These are phyloP conservation scores for Curvularia hawaiiensis DNA, from an alignment of 2,329 filamentous ascomycete species.

Conservation along the genomic window DNA sequence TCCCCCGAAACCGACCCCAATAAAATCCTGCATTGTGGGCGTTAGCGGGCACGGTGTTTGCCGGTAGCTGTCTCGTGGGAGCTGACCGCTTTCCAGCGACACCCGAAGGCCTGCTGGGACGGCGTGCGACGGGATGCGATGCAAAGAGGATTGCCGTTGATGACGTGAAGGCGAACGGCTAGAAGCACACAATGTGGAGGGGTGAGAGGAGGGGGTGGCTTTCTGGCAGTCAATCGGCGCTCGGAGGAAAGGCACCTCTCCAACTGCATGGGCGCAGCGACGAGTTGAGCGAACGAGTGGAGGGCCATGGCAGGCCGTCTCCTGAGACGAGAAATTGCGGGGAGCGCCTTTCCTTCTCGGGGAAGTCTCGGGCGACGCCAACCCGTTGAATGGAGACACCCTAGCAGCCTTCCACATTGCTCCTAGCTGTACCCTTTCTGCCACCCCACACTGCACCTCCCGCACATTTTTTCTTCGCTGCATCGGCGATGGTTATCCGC, in stretches of 20 bases:
- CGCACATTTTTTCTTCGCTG: constrained; percentile 3
- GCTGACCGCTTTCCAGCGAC: constrained; percentile 20
- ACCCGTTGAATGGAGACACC: constrained; percentile 11
- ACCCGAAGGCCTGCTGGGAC: background rate
- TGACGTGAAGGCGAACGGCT: constrained; percentile 2
- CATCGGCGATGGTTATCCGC: constrained; percentile 8
- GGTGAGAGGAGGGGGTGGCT: background rate
- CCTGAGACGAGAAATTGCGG: constrained; percentile 15
- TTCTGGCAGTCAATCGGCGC: constrained; percentile 15
- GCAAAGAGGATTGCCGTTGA: background rate
- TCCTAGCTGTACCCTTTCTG: background rate
- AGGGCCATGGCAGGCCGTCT: constrained; percentile 9
- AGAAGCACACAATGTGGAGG: background rate
- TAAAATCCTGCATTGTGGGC: constrained; percentile 15
- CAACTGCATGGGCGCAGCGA: constrained; percentile 2
- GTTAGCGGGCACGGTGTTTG: constrained; percentile 23
- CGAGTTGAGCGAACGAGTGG: constrained; percentile 12
- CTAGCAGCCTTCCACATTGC: constrained; percentile 18
- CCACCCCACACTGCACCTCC: constrained; percentile 12
- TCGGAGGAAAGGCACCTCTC: constrained; percentile 21
- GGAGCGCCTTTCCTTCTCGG: constrained; percentile 25
- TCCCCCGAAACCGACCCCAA: constrained; percentile 23
- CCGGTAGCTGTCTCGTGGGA: constrained; percentile 6
- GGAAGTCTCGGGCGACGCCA: constrained; percentile 24
- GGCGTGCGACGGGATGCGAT: background rate